Percentiles rank a stretch among this genome's conserved stretches.
phyloP scores from a whole-genome alignment of 2,329 filamentous ascomycete species.

The Dothideomycetidae sp. region DNA sequence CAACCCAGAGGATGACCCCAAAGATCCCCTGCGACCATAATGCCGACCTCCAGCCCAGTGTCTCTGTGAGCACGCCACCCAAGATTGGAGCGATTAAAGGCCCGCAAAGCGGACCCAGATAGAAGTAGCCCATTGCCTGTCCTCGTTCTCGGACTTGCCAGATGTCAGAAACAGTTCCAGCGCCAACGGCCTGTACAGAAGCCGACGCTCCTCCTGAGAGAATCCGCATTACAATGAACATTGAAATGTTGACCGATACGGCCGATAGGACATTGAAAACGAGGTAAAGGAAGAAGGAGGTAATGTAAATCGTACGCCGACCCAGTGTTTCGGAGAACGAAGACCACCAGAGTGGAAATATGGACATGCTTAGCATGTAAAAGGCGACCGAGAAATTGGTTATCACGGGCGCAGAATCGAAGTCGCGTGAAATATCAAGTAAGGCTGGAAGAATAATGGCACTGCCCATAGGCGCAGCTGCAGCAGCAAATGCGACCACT shows the following conservation, averaged over 20 bases:
- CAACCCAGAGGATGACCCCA: conserved; percentile 42
- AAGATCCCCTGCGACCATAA: conserved; percentile 67
- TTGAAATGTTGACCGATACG: conserved; percentile 52
- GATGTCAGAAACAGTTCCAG: conserved; percentile 68
- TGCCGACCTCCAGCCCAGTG: conserved; percentile 59
- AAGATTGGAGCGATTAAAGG: conserved; percentile 64
- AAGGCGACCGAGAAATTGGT: conserved; percentile 64
- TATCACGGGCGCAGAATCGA: conserved; percentile 49
- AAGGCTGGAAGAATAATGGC: conserved; percentile 69
- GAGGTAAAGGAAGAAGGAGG: conserved; percentile 58
- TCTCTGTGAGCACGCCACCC: conserved; percentile 56
- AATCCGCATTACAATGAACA: conserved; percentile 66
- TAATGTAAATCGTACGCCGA: conserved; percentile 62
- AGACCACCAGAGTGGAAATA: conserved; percentile 80
- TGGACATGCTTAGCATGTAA: conserved; percentile 72
- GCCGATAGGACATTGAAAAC: conserved; percentile 58
- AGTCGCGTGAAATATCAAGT: conserved; percentile 45
- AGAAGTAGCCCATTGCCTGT: conserved; percentile 70
- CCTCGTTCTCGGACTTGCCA: conserved; percentile 63
- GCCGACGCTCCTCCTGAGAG: conserved; percentile 63
- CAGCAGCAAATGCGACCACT: conserved; percentile 61
- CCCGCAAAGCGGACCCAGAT: conserved; percentile 61
- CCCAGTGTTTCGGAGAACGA: conserved; percentile 60
- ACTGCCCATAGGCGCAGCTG: conserved; percentile 69
- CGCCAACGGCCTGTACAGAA: conserved; percentile 69